Evolutionary conservation across 139 green algal genomes (phyloP).

Genomic region (Edaphochlamys debaryana): DNA sequence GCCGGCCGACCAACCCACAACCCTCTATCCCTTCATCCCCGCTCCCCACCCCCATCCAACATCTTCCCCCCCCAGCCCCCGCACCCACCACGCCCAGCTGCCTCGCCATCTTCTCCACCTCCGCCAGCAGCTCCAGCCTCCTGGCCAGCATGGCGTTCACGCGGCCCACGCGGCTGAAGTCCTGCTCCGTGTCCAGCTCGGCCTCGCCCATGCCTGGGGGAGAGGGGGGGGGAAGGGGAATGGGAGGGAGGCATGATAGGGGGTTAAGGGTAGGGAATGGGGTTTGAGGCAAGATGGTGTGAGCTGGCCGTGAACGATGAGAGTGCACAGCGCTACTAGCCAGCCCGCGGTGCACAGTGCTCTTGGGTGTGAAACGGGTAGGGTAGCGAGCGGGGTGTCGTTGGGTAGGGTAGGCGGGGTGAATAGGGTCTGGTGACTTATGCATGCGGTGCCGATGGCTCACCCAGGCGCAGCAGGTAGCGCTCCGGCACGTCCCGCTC

Average conservation of each 20-base stretch:
- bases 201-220: constrained; percentile 86
- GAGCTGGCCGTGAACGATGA: no score
- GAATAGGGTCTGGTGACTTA: no score
- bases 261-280: not conserved
- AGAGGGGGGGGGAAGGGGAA: not conserved
- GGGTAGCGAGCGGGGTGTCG: no score
- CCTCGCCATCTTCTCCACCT: constrained; percentile 82
- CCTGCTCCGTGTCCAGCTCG: constrained; percentile 89
- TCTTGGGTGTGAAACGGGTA: no score
- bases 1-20: no score
- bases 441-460: no score
- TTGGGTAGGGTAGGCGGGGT: no score
- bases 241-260: not conserved
- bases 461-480: constrained; percentile 93
- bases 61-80: not conserved
- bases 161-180: constrained; percentile 88
- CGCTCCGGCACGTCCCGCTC: constrained; percentile 79
- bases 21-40: no score
- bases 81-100: constrained; percentile 59
- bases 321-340: no score
- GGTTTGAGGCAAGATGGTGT: no score
- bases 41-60: no score
- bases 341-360: no score
- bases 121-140: constrained; percentile 89
- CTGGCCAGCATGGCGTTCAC: constrained; percentile 96